Base-by-base conservation (phyloP, 305 asterid species). In the Rubia occidens region DNA sequence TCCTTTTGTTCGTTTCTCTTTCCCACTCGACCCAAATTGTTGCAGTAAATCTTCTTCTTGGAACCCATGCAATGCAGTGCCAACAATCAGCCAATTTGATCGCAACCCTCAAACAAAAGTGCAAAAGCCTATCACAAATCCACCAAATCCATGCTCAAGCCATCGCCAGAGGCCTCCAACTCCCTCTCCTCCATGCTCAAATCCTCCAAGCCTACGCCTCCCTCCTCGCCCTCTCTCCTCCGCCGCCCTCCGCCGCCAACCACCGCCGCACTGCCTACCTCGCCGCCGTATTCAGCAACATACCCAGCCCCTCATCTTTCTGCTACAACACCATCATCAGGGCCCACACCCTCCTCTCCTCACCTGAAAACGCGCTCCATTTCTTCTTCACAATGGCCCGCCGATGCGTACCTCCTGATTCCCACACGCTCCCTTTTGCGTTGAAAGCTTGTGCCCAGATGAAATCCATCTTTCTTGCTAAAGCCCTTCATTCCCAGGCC, bases 101-200 rank as follows among this genome's bases (percentile, higher is more conserved):
- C 6, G 64, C 59, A 67, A 77, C 63, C 11, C 87, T 88, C 66
- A 85, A 69, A 59, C 71, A 55, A 1, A 66, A 64, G 76, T 88
- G 91, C 88, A 87, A 81, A 77, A 78, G 77, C 74, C 71, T 60
- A 58, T 42, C 81, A 29, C 93, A 83, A 43, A 72, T 88, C 72
- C 83, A 81, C 49, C 95, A 91, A 83, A 70, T 87, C 71, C 95
- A 88, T 72, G 96, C 91, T 40, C 97, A 87, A 65, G 82, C 87
- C 83, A 77, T 85, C 65, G 74, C 91, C 14, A 77, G 77, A 74
- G 91, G 91, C 71, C 84, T 82, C 60, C 54, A 83, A 39, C 79
- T 81, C 11, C 77, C 81, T 54, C 78, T 82, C 70, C 76, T 79
- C 62, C 82, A 82, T 79, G 53, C 85, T 55, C 83, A 82, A 65